phyloP scores from a whole-genome alignment of 768 basidiomycete genomes.

The Amanita muscaria region DNA sequence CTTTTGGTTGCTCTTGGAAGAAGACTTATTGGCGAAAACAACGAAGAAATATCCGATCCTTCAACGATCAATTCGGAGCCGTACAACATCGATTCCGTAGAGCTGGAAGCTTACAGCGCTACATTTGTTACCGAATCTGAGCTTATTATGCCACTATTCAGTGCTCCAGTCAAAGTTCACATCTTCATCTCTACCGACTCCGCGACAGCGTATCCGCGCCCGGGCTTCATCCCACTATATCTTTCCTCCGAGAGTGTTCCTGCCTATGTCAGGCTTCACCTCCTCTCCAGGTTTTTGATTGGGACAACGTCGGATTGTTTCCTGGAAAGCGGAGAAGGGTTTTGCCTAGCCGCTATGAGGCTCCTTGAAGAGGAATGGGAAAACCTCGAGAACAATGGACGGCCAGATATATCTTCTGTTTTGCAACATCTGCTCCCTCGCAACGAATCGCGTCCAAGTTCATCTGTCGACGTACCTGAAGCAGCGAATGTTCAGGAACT shows the following conservation, averaged over 20 bases:
- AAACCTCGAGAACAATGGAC: constrained; percentile 53
- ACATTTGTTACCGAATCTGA: constrained; percentile 36
- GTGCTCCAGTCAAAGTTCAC: constrained; percentile 57
- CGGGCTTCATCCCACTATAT: constrained; percentile 61
- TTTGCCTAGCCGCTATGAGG: constrained; percentile 63
- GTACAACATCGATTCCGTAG: constrained; percentile 32
- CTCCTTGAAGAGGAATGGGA: constrained; percentile 68
- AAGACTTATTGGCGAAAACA: constrained; percentile 40
- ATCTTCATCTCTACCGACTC: constrained; percentile 46
- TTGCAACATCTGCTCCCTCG: constrained; percentile 48
- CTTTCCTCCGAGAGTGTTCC: constrained; percentile 61
- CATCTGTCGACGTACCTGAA: neutral
- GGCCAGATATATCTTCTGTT: constrained; percentile 67
- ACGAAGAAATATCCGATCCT: constrained; percentile 4
- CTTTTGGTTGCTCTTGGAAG: constrained; percentile 49
- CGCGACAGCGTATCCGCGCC: constrained; percentile 25
- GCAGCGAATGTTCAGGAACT: neutral
- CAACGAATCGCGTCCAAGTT: constrained; percentile 4
- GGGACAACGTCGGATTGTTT: constrained; percentile 47
- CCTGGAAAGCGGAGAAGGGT: constrained; percentile 59
- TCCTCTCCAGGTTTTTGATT: constrained; percentile 58
- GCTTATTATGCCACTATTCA: constrained; percentile 54
- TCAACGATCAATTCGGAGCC: constrained; percentile 12
- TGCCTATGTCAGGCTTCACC: constrained; percentile 75
- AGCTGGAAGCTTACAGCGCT: constrained; percentile 51